Conservation (phyloP, 257 asterid species). For the Przewalskia tangutica region DNA sequence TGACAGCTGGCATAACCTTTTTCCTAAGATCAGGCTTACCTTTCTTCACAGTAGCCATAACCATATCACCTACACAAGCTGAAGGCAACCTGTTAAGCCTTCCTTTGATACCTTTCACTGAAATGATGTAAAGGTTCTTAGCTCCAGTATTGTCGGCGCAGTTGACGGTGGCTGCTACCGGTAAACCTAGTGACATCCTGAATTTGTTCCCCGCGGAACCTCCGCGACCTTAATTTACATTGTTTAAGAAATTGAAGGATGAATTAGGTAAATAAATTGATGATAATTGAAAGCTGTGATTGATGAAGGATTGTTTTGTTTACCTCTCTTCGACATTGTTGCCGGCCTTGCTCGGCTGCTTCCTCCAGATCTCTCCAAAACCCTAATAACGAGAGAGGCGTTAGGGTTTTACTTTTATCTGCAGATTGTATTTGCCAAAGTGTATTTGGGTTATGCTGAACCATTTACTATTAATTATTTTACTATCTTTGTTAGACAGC, state of each 20-base stretch:
- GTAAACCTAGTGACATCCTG: conserved; percentile 61
- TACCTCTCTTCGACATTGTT: conserved; percentile 60
- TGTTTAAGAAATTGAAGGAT: not conserved
- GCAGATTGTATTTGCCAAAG: not conserved
- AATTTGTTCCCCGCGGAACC: conserved; percentile 69
- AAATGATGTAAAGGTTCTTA: conserved; percentile 58
- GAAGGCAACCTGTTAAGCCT: conserved; percentile 56
- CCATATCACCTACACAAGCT: conserved; percentile 71
- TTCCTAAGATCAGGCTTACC: conserved; percentile 68
- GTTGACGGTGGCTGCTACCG: conserved; percentile 69
- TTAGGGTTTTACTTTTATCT: conserved; percentile 25
- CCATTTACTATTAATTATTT: too few species aligned
- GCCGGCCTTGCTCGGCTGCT: not conserved
- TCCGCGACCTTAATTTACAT: conserved; percentile 37
- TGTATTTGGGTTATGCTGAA: too few species aligned
- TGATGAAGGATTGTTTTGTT: not conserved
- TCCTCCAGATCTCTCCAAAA: not conserved
- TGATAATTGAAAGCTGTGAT: not conserved
- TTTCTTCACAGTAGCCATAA: conserved; percentile 68
- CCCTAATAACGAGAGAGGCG: not conserved
- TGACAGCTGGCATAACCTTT: conserved; percentile 75
- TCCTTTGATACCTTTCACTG: conserved; percentile 61
- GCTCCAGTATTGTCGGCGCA: conserved; percentile 72
- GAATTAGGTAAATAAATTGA: not conserved
- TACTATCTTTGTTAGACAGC: too few species aligned